phyloP scores from a whole-genome alignment of 257 asterid species.

The Fraxinus anomala region DNA sequence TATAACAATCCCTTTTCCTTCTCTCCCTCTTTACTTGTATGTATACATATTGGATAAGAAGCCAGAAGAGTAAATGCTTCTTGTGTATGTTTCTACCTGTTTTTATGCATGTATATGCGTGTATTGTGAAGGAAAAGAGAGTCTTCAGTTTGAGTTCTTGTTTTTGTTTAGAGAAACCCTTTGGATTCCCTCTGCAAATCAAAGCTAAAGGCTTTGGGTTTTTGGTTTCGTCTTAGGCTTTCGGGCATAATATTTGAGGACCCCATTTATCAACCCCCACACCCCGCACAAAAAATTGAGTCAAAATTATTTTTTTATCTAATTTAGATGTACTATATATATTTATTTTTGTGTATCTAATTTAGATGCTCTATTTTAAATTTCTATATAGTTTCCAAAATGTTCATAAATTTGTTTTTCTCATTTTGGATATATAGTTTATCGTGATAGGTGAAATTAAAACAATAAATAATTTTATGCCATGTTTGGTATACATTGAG shows the following conservation, averaged over 20 bases:
- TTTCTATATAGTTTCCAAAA: not conserved
- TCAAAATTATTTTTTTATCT: not conserved
- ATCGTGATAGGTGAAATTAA: not conserved
- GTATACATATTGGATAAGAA: conserved; percentile 38
- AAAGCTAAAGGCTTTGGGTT: conserved; percentile 59
- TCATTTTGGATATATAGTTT: not conserved
- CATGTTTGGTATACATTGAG: no score
- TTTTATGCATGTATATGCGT: conserved; percentile 25
- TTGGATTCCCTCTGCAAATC: conserved; percentile 70
- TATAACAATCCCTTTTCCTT: conserved; percentile 34
- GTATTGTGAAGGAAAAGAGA: conserved; percentile 9
- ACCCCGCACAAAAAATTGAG: not conserved
- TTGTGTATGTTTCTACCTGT: conserved; percentile 19
- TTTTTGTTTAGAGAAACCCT: conserved; percentile 41
- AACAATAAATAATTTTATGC: no score
- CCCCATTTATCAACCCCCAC: conserved; percentile 47
- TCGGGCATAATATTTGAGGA: conserved; percentile 60
- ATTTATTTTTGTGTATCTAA: not conserved
- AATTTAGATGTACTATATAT: not conserved
- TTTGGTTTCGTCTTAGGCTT: conserved; percentile 32
- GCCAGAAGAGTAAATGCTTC: conserved; percentile 20
- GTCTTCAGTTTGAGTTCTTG: conserved; percentile 45
- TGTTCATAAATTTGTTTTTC: not conserved
- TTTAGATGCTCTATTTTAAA: not conserved
- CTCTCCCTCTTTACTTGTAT: conserved; percentile 33